A percentile compares a stretch with the other conserved stretches of the same genome.
Conservation (phyloP, 805 yeast species). For the Wickerhamomyces pijperi region DNA sequence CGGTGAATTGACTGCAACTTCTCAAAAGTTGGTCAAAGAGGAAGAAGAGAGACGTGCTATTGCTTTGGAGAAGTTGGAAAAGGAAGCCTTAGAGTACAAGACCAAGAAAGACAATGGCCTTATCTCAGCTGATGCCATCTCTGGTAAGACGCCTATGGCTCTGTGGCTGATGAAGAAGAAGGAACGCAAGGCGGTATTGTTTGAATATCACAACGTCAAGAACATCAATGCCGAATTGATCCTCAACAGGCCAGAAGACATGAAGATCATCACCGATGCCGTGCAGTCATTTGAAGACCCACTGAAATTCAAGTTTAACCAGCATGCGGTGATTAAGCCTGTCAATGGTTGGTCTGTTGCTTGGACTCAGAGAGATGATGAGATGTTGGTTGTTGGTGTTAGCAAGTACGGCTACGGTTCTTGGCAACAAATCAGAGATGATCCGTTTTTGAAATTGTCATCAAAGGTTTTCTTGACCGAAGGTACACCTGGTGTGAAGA, state of each 20-base stretch:
- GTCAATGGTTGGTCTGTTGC: conserved; percentile 87
- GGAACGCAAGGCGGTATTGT: conserved; percentile 82
- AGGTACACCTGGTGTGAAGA: conserved; percentile 23
- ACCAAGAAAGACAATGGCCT: conserved; percentile 28
- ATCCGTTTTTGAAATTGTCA: conserved; percentile 78
- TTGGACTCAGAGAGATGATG: conserved; percentile 80
- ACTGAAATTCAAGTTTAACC: conserved; percentile 43
- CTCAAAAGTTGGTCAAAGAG: conserved; percentile 48
- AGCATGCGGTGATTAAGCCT: conserved; percentile 48
- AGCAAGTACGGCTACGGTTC: conserved; percentile 92
- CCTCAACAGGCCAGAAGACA: conserved; percentile 73
- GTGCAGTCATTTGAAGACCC: conserved; percentile 51
- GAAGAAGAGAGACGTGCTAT: conserved; percentile 56
- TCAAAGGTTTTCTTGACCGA: conserved; percentile 71
- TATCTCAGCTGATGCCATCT: conserved; percentile 12
- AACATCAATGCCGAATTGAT: conserved; percentile 85
- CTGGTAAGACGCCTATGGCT: conserved; percentile 34
- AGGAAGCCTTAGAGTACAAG: conserved; percentile 45
- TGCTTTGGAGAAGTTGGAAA: conserved; percentile 47
- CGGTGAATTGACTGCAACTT: conserved; percentile 53
- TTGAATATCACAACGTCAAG: conserved; percentile 81
- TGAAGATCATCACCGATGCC: conserved; percentile 50
- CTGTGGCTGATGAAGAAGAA: conserved; percentile 55
- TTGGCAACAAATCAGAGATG: conserved; percentile 91
- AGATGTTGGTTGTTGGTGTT: conserved; percentile 78